These are phyloP conservation scores for Cutaneotrichosporon cyanovorans DNA, from an alignment of 1,284 basidiomycete genomes.

Conservation along the genomic window DNA sequence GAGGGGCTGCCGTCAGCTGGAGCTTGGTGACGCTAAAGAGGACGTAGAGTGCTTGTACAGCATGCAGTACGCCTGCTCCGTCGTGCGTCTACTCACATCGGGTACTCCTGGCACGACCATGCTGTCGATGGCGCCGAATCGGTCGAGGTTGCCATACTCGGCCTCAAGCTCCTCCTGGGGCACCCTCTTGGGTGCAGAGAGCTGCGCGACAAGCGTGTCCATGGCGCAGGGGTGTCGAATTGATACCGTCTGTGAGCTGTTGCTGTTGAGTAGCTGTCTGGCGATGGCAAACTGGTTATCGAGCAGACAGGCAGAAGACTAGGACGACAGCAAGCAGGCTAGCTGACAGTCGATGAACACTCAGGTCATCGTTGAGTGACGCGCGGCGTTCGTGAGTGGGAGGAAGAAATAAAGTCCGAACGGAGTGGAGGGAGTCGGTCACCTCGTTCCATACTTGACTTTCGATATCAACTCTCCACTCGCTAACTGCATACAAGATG, in stretches of 20 bases:
- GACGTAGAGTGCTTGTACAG: no score
- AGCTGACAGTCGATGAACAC: not conserved
- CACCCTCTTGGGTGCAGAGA: slow-evolving; percentile 49
- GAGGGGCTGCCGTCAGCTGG: slow-evolving; percentile 57
- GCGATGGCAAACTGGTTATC: no score
- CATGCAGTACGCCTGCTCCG: no score
- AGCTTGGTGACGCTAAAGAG: no score
- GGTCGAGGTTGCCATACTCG: slow-evolving; percentile 58
- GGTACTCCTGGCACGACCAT: slow-evolving; percentile 42
- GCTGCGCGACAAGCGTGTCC: slow-evolving; percentile 64
- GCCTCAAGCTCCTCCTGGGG: slow-evolving; percentile 51
- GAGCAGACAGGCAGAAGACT: no score
- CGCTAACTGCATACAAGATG: slow-evolving; percentile 17
- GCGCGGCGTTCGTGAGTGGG: slow-evolving; percentile 4
- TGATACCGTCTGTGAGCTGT: not conserved
- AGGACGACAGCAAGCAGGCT: no score
- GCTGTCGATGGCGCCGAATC: slow-evolving; percentile 32
- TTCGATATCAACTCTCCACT: no score
- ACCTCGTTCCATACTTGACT: no score
- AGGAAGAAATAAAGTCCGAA: not conserved
- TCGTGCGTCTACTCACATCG: slow-evolving; percentile 33
- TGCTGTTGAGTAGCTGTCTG: no score
- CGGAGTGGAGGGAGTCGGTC: not conserved
- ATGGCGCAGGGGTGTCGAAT: slow-evolving; percentile 45
- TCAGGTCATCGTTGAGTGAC: not conserved